These are phyloP conservation scores for Exophiala spinifera DNA, from an alignment of 2,329 filamentous ascomycete genomes.

Conservation along the genomic window DNA sequence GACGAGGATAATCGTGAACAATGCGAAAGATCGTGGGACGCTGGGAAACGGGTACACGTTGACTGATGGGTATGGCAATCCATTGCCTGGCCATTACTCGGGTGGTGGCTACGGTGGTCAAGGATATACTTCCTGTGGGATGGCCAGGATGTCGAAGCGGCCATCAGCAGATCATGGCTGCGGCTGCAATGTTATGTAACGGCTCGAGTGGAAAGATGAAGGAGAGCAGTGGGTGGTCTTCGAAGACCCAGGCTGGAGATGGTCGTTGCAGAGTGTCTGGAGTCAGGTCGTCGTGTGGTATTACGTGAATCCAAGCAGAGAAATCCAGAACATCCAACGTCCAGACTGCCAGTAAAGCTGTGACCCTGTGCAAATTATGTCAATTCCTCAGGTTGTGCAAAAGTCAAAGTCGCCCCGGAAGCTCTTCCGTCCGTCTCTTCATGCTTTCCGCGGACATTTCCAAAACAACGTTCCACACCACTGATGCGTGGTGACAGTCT, in stretches of 20 bases:
- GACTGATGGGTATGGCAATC: conserved; percentile 21
- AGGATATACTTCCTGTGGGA: background rate
- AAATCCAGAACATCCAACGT: no score
- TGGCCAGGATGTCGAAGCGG: conserved; percentile 1
- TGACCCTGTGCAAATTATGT: no score
- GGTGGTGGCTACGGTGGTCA: background rate
- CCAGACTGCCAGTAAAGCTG: no score
- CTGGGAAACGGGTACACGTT: conserved; percentile 24
- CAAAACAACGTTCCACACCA: background rate
- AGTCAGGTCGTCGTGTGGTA: no score
- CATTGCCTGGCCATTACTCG: conserved; percentile 1
- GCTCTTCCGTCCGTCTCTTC: no score
- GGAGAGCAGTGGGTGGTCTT: no score
- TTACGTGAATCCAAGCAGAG: no score
- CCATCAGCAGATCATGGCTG: conserved; percentile 3
- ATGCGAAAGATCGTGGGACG: conserved; percentile 1
- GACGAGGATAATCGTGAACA: conserved; percentile 30
- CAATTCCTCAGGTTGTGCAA: no score
- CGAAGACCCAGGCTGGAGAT: no score
- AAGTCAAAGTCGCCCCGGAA: no score
- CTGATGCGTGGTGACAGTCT: background rate
- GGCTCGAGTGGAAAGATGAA: background rate
- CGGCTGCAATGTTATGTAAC: conserved; percentile 15
- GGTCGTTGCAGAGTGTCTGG: no score
- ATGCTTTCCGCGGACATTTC: background rate